Conservation (phyloP, 1,284 basidiomycete genomes). For the Ustilago curta region DNA sequence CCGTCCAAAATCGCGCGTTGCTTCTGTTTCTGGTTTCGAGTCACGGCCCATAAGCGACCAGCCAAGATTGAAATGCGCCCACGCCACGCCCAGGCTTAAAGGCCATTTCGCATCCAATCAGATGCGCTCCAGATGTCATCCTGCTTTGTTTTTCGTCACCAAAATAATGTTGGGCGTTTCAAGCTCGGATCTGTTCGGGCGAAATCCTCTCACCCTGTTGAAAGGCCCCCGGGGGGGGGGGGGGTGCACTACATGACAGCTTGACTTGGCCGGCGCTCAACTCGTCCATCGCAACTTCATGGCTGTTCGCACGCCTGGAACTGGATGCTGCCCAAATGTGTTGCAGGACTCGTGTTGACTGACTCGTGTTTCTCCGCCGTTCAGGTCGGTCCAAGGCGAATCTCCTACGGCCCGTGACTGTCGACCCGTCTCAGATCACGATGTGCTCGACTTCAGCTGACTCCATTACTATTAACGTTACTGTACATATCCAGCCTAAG, state of each 20-base stretch:
- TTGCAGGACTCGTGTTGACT: not conserved
- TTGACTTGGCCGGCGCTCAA: not conserved
- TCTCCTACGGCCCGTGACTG: too few species aligned
- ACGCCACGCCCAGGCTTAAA: not conserved
- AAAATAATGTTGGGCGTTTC: not conserved
- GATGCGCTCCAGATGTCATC: conserved; percentile 20
- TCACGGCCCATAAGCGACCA: not conserved
- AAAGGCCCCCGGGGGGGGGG: too few species aligned
- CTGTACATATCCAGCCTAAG: not conserved
- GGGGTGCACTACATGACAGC: not conserved
- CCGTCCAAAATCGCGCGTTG: too few species aligned
- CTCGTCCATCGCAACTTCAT: not conserved
- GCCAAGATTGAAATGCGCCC: too few species aligned
- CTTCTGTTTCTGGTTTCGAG: not conserved
- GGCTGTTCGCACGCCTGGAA: not conserved
- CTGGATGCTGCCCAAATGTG: too few species aligned
- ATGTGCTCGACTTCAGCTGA: not conserved
- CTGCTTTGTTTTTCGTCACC: not conserved
- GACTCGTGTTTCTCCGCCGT: not conserved
- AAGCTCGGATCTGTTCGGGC: conserved; percentile 40
- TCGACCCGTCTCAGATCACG: too few species aligned
- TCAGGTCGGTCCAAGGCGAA: too few species aligned
- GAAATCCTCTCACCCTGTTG: conserved; percentile 7
- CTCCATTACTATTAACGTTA: conserved; percentile 1
- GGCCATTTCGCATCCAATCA: conserved; percentile 19